Base-by-base conservation (phyloP, 139 green algal species). In the Chlamydomonas eustigma region DNA sequence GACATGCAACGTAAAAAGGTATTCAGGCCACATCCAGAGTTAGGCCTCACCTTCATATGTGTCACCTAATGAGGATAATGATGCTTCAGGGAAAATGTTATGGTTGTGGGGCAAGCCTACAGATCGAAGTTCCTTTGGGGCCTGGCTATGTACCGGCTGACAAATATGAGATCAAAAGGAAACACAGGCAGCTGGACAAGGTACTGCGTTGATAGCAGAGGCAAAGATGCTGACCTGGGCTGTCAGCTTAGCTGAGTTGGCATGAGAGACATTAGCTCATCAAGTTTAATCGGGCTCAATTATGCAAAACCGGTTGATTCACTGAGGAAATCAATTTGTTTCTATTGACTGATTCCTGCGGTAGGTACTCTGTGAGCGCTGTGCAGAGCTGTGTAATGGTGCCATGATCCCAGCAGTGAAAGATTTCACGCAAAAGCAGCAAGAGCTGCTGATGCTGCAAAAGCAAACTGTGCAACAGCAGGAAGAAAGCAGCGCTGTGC, bases 391-490 rank as follows among this genome's bases (percentile, higher is more conserved):
- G 32, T 90, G 80, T 76, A 89, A 97, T 74, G 93, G 93, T 0
- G 83, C 78, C 37, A 94, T 97, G 91, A 89, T 97, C 6, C 89
- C 91, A 0, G 93, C 67, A 0, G 91, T 97, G 18, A 72, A 87
- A 28, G 92, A 94, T 58, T 77, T 77, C 33, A 75, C 25, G 30
- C 64, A 76, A 64, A 50, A 39, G 75, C 77, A 76, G 74, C 78
- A 83, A 71, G 36, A 32, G 50, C 30, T 44, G 80, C 37, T 33
- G 35, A 28, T 28, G 25, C 32, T 32, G 58, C 58, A 70, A 28
- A 24, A 70, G 31, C 63, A 37, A 28, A 22, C 38, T 51, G 64
- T 51, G 28, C 63, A 64, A 39, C 1, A 50, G 18, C 31, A 38
- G 58, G 66, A 74, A 22, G 33, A 4, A 6, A 5, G 8, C 33